Evolutionary conservation across 1,139 yeast species (phyloP).

Genomic region (Ogataea hybrid): DNA sequence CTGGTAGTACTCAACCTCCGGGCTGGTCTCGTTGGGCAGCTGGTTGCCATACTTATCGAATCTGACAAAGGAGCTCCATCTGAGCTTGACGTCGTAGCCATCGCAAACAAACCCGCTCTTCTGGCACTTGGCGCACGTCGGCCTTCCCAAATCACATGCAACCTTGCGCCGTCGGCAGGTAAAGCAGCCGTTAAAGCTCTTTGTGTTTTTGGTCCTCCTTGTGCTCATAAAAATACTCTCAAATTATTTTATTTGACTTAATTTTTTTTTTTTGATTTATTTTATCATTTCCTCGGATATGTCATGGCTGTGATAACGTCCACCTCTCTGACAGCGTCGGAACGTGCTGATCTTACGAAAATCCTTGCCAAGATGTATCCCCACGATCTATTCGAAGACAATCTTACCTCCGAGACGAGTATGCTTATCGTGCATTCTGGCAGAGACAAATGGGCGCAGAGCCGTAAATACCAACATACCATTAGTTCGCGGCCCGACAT

Average conservation of each 20-base stretch:
- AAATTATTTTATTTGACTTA: background rate
- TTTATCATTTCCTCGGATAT: slow-evolving; percentile 1
- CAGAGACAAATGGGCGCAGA: slow-evolving; percentile 23
- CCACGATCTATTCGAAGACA: slow-evolving; percentile 19
- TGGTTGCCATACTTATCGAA: slow-evolving; percentile 34
- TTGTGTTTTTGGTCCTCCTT: slow-evolving; percentile 22
- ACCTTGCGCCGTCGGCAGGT: slow-evolving; percentile 61
- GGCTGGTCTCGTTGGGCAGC: slow-evolving; percentile 31
- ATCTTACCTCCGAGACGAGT: slow-evolving; percentile 27
- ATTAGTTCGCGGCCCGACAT: slow-evolving; percentile 59
- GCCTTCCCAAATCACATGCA: slow-evolving; percentile 56
- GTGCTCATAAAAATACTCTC: background rate
- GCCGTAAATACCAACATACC: slow-evolving; percentile 42
- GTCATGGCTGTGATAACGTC: slow-evolving; percentile 24
- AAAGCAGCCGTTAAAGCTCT: slow-evolving; percentile 52
- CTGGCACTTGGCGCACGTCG: slow-evolving; percentile 51
- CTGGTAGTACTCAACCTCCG: slow-evolving; percentile 51
- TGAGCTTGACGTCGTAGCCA: slow-evolving; percentile 76
- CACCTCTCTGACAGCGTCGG: slow-evolving; percentile 22
- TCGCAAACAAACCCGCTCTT: slow-evolving; percentile 65
- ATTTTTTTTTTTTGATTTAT: too few species aligned
- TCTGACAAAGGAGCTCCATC: slow-evolving; percentile 55
- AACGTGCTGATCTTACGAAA: slow-evolving; percentile 17
- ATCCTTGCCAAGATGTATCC: slow-evolving; percentile 20
- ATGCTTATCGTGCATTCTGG: slow-evolving; percentile 25